Conservation (phyloP, 106 monocot genomes). For the Allium cepa region DNA sequence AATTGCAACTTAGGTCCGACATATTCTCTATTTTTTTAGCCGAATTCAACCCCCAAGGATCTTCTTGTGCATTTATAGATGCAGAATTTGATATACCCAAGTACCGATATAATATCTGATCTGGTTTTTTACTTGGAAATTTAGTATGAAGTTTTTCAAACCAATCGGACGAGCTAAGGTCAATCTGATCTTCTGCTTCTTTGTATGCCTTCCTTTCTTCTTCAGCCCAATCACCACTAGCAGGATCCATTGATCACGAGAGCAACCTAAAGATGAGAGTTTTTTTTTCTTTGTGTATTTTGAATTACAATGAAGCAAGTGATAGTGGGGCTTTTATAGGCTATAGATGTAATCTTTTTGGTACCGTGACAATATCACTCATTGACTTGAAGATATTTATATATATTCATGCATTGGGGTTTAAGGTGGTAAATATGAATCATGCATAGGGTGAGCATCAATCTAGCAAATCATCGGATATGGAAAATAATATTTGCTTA, state of each 20-base stretch:
- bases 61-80: not conserved
- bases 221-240: not conserved
- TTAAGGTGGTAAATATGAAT: no score
- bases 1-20: not conserved
- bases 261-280: not conserved
- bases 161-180: constrained; percentile 3
- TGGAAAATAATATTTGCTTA: no score
- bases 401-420: no score
- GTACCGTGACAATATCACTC: no score
- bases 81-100: not conserved
- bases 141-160: not conserved
- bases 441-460: no score
- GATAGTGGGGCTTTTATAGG: no score
- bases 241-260: constrained; percentile 1
- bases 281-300: no score
- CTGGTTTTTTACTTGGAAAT: not conserved
- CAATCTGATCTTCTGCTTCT: not conserved
- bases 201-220: not conserved
- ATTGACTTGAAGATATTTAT: no score
- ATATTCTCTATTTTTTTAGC: not conserved
- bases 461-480: no score
- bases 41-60: not conserved
- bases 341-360: no score
- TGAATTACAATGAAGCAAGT: no score
- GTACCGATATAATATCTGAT: not conserved